phyloP scores from a whole-genome alignment of 352 stramenopile species.

The Aphanomyces cochlioides region DNA sequence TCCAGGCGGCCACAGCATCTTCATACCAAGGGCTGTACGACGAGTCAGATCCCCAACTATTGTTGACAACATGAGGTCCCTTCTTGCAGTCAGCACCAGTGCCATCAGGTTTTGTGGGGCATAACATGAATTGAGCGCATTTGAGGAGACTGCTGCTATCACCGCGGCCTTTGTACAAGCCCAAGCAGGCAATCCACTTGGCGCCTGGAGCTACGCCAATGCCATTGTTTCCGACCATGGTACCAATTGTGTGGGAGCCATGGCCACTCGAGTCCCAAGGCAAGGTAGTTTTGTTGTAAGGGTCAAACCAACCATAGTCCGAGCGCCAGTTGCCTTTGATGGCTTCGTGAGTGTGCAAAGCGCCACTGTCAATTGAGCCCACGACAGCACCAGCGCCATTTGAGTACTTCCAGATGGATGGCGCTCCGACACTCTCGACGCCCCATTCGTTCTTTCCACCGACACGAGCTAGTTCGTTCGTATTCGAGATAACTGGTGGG shows the following conservation, averaged over 20 bases:
- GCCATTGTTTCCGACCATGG: constrained; percentile 34
- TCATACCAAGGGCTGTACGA: constrained; percentile 32
- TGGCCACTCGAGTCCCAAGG: constrained; percentile 37
- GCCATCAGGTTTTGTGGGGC: constrained; percentile 29
- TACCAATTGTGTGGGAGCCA: constrained; percentile 41
- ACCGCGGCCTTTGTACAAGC: constrained; percentile 29
- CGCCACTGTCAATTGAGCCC: constrained; percentile 31
- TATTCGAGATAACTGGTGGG: not conserved
- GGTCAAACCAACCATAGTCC: constrained; percentile 51
- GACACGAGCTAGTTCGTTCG: not conserved
- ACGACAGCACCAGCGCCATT: constrained; percentile 28
- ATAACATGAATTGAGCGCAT: constrained; percentile 37
- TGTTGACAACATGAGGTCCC: constrained; percentile 41
- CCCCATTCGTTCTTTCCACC: constrained; percentile 22
- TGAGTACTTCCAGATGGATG: constrained; percentile 20
- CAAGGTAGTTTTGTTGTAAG: constrained; percentile 26
- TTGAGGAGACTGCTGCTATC: constrained; percentile 31
- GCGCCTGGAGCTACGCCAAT: constrained; percentile 35
- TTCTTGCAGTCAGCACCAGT: constrained; percentile 38
- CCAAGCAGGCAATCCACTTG: constrained; percentile 40
- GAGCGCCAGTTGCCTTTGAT: constrained; percentile 36
- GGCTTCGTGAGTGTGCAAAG: constrained; percentile 22
- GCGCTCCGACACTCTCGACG: constrained; percentile 20
- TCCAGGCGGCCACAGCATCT: constrained; percentile 35
- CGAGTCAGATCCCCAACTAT: constrained; percentile 36